Conservation (phyloP, 805 yeast genomes). For the Naumovozyma dairenensis region DNA sequence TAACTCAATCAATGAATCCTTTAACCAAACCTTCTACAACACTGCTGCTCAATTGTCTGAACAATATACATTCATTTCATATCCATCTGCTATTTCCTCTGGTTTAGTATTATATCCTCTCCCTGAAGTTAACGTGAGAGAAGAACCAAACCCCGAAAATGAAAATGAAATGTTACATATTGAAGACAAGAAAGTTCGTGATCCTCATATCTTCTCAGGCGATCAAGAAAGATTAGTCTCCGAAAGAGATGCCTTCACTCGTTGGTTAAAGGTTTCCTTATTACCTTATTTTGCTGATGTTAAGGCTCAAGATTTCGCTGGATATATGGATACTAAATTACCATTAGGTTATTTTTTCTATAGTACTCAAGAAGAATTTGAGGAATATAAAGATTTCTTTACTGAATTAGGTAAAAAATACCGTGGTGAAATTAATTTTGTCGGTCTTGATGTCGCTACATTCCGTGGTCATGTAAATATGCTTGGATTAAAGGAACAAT, state of each 20-base stretch:
- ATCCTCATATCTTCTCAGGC: slow-evolving; percentile 18
- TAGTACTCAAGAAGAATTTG: slow-evolving; percentile 54
- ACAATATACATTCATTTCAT: slow-evolving; percentile 47
- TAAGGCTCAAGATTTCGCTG: slow-evolving; percentile 64
- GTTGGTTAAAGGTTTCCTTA: slow-evolving; percentile 42
- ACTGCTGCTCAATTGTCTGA: slow-evolving; percentile 61
- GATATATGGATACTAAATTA: slow-evolving; percentile 57
- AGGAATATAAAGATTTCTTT: slow-evolving; percentile 41
- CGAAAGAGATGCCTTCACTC: slow-evolving; percentile 2
- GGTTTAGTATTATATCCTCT: not conserved
- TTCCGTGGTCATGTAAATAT: slow-evolving; percentile 82
- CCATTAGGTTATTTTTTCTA: slow-evolving; percentile 90
- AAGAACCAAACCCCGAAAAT: not conserved
- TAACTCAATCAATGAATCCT: too few species aligned
- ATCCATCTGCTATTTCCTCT: slow-evolving; percentile 17
- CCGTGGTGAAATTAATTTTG: slow-evolving; percentile 78
- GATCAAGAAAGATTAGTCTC: slow-evolving; percentile 16
- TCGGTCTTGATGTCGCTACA: slow-evolving; percentile 70
- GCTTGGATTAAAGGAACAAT: slow-evolving; percentile 72
- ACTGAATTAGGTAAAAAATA: slow-evolving; percentile 57
- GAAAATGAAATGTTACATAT: slow-evolving; percentile 1
- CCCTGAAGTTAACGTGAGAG: not conserved
- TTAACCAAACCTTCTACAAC: slow-evolving; percentile 46
- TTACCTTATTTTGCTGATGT: slow-evolving; percentile 85
- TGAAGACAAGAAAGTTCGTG: slow-evolving; percentile 5